These are phyloP conservation scores for Panaeolus cyanescens DNA, from an alignment of 768 basidiomycete genomes.

Conservation along the genomic window DNA sequence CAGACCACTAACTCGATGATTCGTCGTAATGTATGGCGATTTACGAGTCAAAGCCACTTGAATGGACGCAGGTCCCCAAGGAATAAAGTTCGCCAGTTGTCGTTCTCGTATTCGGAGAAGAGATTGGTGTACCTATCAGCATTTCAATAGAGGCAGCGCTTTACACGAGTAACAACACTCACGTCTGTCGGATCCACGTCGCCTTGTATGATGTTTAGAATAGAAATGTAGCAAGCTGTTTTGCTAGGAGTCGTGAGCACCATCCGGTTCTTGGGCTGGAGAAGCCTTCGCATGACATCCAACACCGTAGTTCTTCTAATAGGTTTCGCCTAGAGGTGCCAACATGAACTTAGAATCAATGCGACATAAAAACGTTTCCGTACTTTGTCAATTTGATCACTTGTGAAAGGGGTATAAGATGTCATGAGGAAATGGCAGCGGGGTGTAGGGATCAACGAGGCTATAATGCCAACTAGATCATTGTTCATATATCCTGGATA, in stretches of 20 bases:
- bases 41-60: constrained; percentile 94
- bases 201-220: constrained; percentile 97
- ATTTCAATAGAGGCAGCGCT: constrained; percentile 4
- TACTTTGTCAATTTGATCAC: constrained; percentile 95
- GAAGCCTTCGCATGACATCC: constrained; percentile 96
- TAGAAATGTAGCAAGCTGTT: constrained; percentile 95
- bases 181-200: constrained; percentile 99
- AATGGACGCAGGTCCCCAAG: constrained; percentile 98
- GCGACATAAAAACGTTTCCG: constrained; percentile 12
- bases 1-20: constrained; percentile 94
- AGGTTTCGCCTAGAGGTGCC: constrained; percentile 73
- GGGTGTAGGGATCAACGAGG: constrained; percentile 95
- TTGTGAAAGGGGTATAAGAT: constrained; percentile 97
- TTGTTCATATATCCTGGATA: constrained; percentile 99
- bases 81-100: constrained; percentile 96
- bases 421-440: constrained; percentile 99
- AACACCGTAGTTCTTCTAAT: constrained; percentile 96
- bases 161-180: constrained; percentile 23
- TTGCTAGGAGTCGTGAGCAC: constrained; percentile 93
- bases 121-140: constrained; percentile 88
- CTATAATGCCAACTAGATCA: constrained; percentile 95
- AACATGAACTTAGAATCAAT: background rate
- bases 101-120: constrained; percentile 95
- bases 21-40: constrained; percentile 85
- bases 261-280: constrained; percentile 99